Percentiles rank a stretch among this genome's conserved stretches.
Conservation (phyloP, 768 basidiomycete genomes). For the Coprinopsis strossmayeri region DNA sequence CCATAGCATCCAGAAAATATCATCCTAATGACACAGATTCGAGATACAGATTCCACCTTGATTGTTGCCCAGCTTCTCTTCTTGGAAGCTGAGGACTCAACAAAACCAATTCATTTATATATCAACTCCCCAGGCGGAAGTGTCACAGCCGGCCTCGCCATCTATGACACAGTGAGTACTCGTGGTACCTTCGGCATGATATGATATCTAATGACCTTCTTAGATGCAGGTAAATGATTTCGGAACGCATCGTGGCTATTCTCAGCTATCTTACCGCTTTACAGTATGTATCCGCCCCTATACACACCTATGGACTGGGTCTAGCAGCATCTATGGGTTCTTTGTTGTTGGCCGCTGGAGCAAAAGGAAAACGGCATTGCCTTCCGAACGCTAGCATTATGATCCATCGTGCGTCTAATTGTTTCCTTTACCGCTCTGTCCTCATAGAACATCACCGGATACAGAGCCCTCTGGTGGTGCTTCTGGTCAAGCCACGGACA, state of each 20-base stretch:
- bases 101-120: constrained; percentile 92
- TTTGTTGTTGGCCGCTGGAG: constrained; percentile 85
- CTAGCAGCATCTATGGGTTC: constrained; percentile 97
- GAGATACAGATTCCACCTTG: constrained; percentile 83
- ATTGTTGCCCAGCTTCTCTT: constrained; percentile 91
- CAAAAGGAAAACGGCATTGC: constrained; percentile 85
- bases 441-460: constrained; percentile 6
- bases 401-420: constrained; percentile 78
- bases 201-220: not conserved
- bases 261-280: constrained; percentile 6
- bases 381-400: constrained; percentile 94
- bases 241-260: constrained; percentile 13
- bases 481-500: constrained; percentile 92
- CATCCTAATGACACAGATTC: constrained; percentile 49
- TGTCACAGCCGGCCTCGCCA: constrained; percentile 92
- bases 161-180: constrained; percentile 86
- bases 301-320: constrained; percentile 95
- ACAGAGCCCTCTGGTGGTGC: constrained; percentile 95
- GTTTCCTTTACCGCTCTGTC: constrained; percentile 11
- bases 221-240: constrained; percentile 62
- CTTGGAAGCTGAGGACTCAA: constrained; percentile 91
- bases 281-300: constrained; percentile 89
- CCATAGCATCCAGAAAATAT: not conserved
- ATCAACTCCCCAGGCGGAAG: constrained; percentile 97
- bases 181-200: constrained; percentile 13